These are phyloP conservation scores for Fraxinus sp. DNA, from an alignment of 305 asterid species.

Conservation along the genomic window DNA sequence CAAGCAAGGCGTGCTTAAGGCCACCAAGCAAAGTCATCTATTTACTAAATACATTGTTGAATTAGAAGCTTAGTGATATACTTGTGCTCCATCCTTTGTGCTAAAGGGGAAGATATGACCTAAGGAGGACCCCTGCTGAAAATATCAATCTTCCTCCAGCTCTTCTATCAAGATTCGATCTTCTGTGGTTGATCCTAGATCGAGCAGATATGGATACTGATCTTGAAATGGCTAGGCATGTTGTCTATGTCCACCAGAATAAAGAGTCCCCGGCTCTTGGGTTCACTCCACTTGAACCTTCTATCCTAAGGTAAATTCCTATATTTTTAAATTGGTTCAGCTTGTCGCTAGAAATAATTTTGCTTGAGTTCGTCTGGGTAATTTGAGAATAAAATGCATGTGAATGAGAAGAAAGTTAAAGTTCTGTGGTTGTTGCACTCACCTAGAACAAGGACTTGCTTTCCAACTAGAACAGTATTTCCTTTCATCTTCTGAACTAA, in stretches of 20 bases:
- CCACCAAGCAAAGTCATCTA: background rate
- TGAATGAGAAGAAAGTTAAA: background rate
- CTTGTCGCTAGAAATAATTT: slow-evolving; percentile 5
- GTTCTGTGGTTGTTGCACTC: background rate
- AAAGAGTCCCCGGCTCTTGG: slow-evolving; percentile 97
- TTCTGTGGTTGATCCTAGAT: slow-evolving; percentile 92
- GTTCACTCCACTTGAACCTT: slow-evolving; percentile 89
- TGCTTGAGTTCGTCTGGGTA: background rate
- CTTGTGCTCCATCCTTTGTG: slow-evolving; percentile 4
- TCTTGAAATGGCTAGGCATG: slow-evolving; percentile 97
- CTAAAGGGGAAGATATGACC: slow-evolving; percentile 90
- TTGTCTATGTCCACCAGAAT: slow-evolving; percentile 92
- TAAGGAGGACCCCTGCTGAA: slow-evolving; percentile 96
- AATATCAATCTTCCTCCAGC: slow-evolving; percentile 98
- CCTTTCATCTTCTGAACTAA: background rate
- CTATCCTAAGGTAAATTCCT: slow-evolving; percentile 74
- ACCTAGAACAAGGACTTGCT: background rate
- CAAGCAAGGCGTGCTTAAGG: background rate
- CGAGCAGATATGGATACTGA: slow-evolving; percentile 97
- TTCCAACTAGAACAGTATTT: background rate
- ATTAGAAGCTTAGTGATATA: slow-evolving; percentile 9
- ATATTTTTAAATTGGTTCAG: slow-evolving; percentile 1
- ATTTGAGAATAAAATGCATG: background rate
- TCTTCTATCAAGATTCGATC: slow-evolving; percentile 94
- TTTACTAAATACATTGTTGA: background rate